These are phyloP conservation scores for Penicillium brasilianum DNA, from an alignment of 2,329 filamentous ascomycete species.

Conservation along the genomic window DNA sequence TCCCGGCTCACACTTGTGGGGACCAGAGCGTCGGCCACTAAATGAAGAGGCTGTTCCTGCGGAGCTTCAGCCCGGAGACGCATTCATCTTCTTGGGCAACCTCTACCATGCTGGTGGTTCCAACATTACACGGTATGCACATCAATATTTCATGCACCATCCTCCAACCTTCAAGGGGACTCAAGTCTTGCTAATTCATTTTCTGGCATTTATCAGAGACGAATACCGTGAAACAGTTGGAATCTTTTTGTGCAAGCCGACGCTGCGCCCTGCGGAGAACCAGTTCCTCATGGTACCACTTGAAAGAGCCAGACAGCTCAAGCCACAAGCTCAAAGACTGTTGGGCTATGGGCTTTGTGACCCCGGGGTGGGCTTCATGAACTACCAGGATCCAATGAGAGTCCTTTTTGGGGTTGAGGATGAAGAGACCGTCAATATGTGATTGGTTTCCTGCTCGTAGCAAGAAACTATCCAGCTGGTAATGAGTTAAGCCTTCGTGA, in stretches of 20 bases:
- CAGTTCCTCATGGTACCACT: constrained; percentile 40
- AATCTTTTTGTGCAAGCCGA: constrained; percentile 44
- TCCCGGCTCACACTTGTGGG: constrained; percentile 50
- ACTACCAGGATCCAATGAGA: constrained; percentile 47
- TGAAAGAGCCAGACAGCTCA: constrained; percentile 37
- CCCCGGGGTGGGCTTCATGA: constrained; percentile 43
- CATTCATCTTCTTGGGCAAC: constrained; percentile 48
- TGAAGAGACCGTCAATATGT: constrained; percentile 43
- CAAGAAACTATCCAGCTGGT: background rate
- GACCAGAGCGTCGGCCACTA: constrained; percentile 42
- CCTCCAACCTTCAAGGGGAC: background rate
- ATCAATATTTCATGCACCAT: background rate
- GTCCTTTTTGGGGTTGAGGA: constrained; percentile 45
- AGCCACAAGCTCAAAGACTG: constrained; percentile 39
- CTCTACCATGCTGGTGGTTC: constrained; percentile 50
- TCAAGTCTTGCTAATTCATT: background rate
- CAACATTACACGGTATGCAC: constrained; percentile 37
- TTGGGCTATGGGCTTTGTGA: constrained; percentile 42
- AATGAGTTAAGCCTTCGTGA: background rate
- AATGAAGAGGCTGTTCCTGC: constrained; percentile 48
- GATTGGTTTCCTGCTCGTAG: background rate
- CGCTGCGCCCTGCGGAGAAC: constrained; percentile 43
- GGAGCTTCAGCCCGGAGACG: constrained; percentile 49
- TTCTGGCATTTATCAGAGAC: constrained; percentile 19
- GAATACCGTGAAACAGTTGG: constrained; percentile 38